Evolutionary conservation across 164 flowering plant species (phyloP), one percentile per base, ranked within the genome.

Genomic region (Pachysandra terminalis): DNA sequence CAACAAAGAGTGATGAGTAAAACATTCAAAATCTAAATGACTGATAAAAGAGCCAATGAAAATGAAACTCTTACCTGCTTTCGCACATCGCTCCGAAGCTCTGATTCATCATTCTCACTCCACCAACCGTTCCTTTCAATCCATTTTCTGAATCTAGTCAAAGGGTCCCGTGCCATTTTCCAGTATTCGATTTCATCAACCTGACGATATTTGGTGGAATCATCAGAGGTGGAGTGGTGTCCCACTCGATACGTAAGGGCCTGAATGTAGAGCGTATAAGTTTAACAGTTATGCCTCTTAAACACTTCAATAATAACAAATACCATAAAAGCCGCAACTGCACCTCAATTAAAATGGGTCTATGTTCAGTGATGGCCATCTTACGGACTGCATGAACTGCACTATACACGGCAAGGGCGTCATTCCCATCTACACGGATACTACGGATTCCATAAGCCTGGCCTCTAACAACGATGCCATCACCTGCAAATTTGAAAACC

Each of bases 151-250:
- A 83, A 90, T 76, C 91, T 83, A 40, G 85, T 45, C 3, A 89
- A 74, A 9, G 99, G 97, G 65, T 81, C 85, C 54, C 84, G 64
- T 6, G 75, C 67, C 45, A 23, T 60, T 79, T 70, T 89, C 99
- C 99, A 95, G 76, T 79, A 81, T 66, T 95, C 91, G 2, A 92
- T 95, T 76, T 95, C 98, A 63, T 83, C 75, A 0, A 71, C 75
- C 14, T 93, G 73, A 5, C 98, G 87, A 68, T 95, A 95, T 77
- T 88, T 95, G 72, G 97, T 87, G 19, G 99, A 92, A 75, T 95
- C 99, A 79, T 95, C 99, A 0, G 97, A 95, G 12, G 99, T 90
- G 0, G 98, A 83, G 76, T 92, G 98, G 80, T 95, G 98, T 48
- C 98, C 90, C 5, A 81, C 94, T 80, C 99, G 76, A 80, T 95